phyloP scores from a whole-genome alignment of 1,284 basidiomycete genomes.

The Tilletia setariae region DNA sequence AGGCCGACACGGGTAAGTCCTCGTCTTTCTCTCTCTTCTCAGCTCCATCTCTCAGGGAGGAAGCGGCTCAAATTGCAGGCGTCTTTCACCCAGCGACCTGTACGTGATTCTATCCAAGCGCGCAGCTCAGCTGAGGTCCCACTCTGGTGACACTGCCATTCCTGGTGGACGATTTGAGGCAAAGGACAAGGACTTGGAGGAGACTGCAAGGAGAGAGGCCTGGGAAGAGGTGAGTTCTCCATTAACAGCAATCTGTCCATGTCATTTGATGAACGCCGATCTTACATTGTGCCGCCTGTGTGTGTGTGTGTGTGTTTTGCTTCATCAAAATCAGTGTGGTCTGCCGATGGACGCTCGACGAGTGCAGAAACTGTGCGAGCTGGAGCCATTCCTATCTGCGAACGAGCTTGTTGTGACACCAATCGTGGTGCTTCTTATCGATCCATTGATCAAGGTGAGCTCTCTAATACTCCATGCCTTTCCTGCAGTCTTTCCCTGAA shows the following conservation, averaged over 20 bases:
- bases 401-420: constrained; percentile 52
- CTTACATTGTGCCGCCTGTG: too few relatives aligned
- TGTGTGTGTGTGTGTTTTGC: too few relatives aligned
- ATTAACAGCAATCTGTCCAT: neutral
- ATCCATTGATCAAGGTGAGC: constrained; percentile 29
- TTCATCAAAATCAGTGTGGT: constrained; percentile 40
- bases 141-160: constrained; percentile 50
- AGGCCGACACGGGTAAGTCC: constrained; percentile 33
- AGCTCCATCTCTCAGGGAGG: neutral
- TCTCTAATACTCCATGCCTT: neutral
- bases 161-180: constrained; percentile 49
- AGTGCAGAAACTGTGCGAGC: constrained; percentile 39
- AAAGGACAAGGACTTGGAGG: constrained; percentile 39
- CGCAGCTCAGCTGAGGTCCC: constrained; percentile 30
- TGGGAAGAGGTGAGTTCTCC: constrained; percentile 25
- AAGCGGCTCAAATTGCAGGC: too few relatives aligned
- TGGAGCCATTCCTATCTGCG: constrained; percentile 44
- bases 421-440: constrained; percentile 40
- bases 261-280: neutral
- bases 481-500: too few relatives aligned
- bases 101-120: constrained; percentile 47
- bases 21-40: too few relatives aligned
- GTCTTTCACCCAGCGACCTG: constrained; percentile 28
- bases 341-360: constrained; percentile 33
- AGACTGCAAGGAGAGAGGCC: constrained; percentile 36